Conservation (phyloP, 164 flowering plant species). For the Chimonanthus praecox region DNA sequence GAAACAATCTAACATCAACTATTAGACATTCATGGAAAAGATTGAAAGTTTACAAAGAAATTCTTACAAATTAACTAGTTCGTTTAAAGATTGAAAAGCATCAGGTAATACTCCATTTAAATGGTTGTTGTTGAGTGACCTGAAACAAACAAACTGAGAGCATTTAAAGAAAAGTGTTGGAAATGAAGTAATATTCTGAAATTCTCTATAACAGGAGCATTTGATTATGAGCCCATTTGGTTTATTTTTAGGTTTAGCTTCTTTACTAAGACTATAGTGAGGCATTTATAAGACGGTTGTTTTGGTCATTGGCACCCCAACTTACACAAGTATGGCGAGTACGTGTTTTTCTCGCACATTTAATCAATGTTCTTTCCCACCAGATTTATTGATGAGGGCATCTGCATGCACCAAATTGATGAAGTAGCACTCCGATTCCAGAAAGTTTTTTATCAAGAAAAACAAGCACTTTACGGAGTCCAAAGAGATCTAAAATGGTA, state of each 20-base stretch:
- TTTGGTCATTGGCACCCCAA: too few relatives aligned
- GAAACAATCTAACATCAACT: slow-evolving; percentile 4
- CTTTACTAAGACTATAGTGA: too few relatives aligned
- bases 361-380: too few relatives aligned
- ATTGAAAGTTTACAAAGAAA: slow-evolving; percentile 1
- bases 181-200: not conserved
- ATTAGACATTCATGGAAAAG: not conserved
- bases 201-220: too few relatives aligned
- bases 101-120: slow-evolving; percentile 73
- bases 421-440: not conserved
- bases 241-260: too few relatives aligned
- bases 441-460: not conserved
- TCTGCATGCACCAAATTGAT: not conserved
- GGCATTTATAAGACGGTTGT: too few relatives aligned
- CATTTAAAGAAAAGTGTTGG: not conserved
- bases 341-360: too few relatives aligned
- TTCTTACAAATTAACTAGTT: slow-evolving; percentile 64
- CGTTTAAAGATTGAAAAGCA: slow-evolving; percentile 45
- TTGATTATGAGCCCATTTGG: too few relatives aligned
- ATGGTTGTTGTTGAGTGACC: slow-evolving; percentile 66
- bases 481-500: too few relatives aligned
- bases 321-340: too few relatives aligned
- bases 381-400: too few relatives aligned
- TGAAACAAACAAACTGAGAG: slow-evolving; percentile 15
- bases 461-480: not conserved